Conservation (phyloP, 2,329 filamentous ascomycete species). For the Fusarium sp. region DNA sequence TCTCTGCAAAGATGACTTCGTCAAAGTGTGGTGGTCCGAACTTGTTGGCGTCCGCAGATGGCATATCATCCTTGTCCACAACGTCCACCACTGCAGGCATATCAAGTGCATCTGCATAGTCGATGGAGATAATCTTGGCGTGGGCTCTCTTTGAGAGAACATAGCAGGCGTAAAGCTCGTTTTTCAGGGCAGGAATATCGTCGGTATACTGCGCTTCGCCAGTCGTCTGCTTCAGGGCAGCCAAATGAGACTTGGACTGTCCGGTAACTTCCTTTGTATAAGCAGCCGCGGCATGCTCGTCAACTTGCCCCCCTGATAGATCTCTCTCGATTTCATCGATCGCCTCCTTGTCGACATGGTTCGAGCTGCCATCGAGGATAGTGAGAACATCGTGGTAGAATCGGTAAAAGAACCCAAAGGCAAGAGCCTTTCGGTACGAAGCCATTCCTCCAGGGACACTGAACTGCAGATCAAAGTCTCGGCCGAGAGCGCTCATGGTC, state of each 20-base stretch:
- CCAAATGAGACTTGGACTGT: conserved; percentile 87
- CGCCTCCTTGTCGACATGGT: conserved; percentile 75
- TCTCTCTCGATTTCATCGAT: conserved; percentile 87
- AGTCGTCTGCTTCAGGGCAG: conserved; percentile 92
- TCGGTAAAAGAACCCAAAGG: conserved; percentile 94
- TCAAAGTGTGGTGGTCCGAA: conserved; percentile 89
- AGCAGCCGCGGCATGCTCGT: conserved; percentile 77
- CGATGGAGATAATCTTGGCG: conserved; percentile 83
- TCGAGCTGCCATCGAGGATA: conserved; percentile 62
- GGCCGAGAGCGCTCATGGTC: conserved; percentile 87
- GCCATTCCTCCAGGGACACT: conserved; percentile 98
- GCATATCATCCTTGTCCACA: conserved; percentile 85
- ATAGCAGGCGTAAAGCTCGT: conserved; percentile 89
- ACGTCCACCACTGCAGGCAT: conserved; percentile 88
- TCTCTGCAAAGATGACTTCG: conserved; percentile 91
- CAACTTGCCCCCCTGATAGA: conserved; percentile 84
- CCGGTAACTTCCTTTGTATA: conserved; percentile 88
- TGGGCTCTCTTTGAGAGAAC: conserved; percentile 90
- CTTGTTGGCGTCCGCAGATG: conserved; percentile 83
- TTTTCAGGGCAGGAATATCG: conserved; percentile 87
- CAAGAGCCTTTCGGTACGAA: conserved; percentile 90
- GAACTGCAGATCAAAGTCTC: conserved; percentile 89
- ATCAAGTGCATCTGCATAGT: conserved; percentile 80
- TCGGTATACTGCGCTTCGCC: conserved; percentile 97
- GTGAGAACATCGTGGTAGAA: conserved; percentile 92